Base-by-base conservation (phyloP, 495 filamentous ascomycete species). In the Chaetomium cochliodes region DNA sequence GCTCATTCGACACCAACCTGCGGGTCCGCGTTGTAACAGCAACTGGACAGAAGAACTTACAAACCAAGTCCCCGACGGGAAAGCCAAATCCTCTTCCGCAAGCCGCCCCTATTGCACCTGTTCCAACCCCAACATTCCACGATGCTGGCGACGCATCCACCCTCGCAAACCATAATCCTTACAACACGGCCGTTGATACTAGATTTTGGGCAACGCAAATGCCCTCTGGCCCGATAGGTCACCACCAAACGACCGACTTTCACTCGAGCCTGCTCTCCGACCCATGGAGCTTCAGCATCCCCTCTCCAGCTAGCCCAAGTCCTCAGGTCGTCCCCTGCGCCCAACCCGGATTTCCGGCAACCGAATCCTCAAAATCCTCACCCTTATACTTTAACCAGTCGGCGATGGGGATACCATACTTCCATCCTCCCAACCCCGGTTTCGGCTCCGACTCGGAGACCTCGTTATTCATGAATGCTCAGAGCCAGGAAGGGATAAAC, bases 1-100 rank as follows among this genome's bases (percentile, higher is more conserved):
- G 68, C 46, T 77, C 74, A 3, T 77, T 77, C 47, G 73, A 77
- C 15, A 72, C 67, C 41, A 77, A 77, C 53, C 67, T 77, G 44
- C 62, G 71, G 20, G 69, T 74, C 23, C 70, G 68, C 13, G 69
- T 74, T 12, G 67, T 69, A 12, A 73, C 72, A 0, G 65, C 72
- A 15, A 71, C 41, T n/a, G 72, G 72, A n/a, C 65, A 69, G 26
- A 73, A 65, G 58, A 59, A 60, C 28, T 64, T 74, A 8, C 63
- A 70, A 23, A 50, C 63, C 26, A 64, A 67, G 56, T 30, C 41
- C 7, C 11, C 25, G 42, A 9, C 2, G 12, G 6, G 18, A 11
- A 28, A 33, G 15, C 2, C 25, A 9, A 15, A 11, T 12, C 23
- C n/a, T n/a, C 9, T 1, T 15, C 57, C 15, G 22, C 15, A 44